A percentile compares a stretch with the other conserved stretches of the same genome.
Conservation (phyloP, 2,329 filamentous ascomycete genomes). For the Bisporella sp. region DNA sequence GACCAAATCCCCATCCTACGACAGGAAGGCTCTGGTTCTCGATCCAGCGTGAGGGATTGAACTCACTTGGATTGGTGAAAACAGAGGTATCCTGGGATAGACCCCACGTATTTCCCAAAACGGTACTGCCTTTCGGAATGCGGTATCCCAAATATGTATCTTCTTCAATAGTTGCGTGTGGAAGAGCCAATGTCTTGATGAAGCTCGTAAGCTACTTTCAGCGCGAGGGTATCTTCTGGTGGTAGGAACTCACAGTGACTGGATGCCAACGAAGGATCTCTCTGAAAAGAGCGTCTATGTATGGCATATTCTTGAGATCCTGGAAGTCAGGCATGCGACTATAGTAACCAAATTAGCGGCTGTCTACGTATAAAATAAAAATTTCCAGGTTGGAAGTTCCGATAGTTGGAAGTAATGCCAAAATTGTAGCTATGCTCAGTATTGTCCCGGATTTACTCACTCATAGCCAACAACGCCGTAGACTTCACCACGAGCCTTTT, state of each 20-base stretch:
- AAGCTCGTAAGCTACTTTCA: too few relatives aligned
- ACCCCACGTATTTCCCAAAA: conserved; percentile 34
- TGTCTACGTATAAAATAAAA: too few relatives aligned
- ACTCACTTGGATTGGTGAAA: conserved; percentile 36
- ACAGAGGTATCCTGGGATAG: conserved; percentile 29
- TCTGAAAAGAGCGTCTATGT: conserved; percentile 35
- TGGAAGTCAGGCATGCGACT: conserved; percentile 27
- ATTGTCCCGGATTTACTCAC: conserved; percentile 10
- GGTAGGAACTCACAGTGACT: conserved; percentile 29
- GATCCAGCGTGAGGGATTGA: conserved; percentile 36
- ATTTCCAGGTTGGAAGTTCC: too few relatives aligned
- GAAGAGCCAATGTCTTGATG: too few relatives aligned
- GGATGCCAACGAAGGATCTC: conserved; percentile 41
- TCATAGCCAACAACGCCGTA: conserved; percentile 32
- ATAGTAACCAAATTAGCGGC: too few relatives aligned
- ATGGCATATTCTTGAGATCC: conserved; percentile 33
- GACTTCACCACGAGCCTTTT: conserved; percentile 34
- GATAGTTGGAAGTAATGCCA: too few relatives aligned
- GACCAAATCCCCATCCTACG: conserved; percentile 28
- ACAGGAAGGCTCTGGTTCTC: conserved; percentile 22
- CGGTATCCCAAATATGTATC: conserved; percentile 41
- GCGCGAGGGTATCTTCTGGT: conserved; percentile 38
- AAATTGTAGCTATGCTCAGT: too few relatives aligned
- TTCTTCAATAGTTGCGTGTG: conserved; percentile 43
- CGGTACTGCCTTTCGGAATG: conserved; percentile 26